Evolutionary conservation across 192 early-diverging fungal species (phyloP).

Genomic region (Coemansia asiatica): DNA sequence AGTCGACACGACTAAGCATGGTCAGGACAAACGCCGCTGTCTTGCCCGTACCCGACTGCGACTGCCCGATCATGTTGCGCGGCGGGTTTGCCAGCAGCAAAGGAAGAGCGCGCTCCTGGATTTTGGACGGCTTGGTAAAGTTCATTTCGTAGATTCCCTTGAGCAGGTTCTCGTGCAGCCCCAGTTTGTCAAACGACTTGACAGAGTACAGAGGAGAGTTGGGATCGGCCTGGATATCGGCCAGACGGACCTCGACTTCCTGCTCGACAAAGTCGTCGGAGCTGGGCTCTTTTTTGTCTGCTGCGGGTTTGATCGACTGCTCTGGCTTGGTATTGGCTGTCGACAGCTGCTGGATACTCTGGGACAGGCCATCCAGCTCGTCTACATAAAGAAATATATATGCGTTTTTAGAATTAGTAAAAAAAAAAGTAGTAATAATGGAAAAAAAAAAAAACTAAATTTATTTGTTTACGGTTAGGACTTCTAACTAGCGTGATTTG

Average conservation of each 20-base stretch:
- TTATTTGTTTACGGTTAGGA: conserved; percentile 3
- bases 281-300: not conserved
- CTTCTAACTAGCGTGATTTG: too few relatives aligned
- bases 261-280: conserved; percentile 7
- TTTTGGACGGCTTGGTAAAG: conserved; percentile 90
- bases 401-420: too few relatives aligned
- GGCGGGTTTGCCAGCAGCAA: conserved; percentile 84
- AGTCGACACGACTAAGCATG: conserved; percentile 86
- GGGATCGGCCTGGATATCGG: conserved; percentile 67
- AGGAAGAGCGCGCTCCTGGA: conserved; percentile 93
- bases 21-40: conserved; percentile 94
- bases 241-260: conserved; percentile 65
- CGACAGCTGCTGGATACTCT: conserved; percentile 19
- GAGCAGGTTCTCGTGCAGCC: conserved; percentile 75
- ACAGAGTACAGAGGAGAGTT: conserved; percentile 77
- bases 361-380: conserved; percentile 27
- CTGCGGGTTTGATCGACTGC: not conserved
- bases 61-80: conserved; percentile 96
- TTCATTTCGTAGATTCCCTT: conserved; percentile 94
- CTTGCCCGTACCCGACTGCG: conserved; percentile 97
- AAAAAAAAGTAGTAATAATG: too few relatives aligned
- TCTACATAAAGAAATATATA: conserved; percentile 22
- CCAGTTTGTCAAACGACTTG: conserved; percentile 76
- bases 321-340: conserved; percentile 2
- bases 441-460: too few relatives aligned